Evolutionary conservation across 202 grass and related monocot genomes (phyloP), one percentile per base, ranked within the genome.

Genomic region (Setaria viridis): DNA sequence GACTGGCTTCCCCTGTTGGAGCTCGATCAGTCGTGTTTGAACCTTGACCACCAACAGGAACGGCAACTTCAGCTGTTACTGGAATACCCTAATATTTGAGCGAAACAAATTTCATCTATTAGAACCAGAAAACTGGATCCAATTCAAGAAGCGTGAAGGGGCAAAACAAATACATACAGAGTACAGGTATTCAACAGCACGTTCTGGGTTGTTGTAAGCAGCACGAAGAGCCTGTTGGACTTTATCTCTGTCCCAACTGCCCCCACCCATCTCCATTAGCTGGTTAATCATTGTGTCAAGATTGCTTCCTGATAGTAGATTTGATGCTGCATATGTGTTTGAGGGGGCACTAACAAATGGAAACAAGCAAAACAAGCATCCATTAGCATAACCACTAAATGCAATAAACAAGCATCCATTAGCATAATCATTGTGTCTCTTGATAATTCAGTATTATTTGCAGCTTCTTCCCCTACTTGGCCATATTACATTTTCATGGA

Each of bases 211-310:
- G 84, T 99, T 99, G 84, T 99, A 99, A 71, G 97, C 93, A 2
- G 97, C 93, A 74, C 87, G 90, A 66, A 99, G 93, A 71, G 97
- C 97, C 30, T 79, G 89, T 60, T 91, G 76, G 74, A 99, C 87
- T 74, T 85, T 90, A 74, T 96, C 90, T 90, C 74, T 94, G 67
- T 99, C 97, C 97, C 97, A 99, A 74, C 87, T 96, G 51, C 97
- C 97, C 77, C 93, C 93, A 67, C 97, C 97, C 97, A 99, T 96
- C 64, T 99, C 97, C 90, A 96, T 93, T 82, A 99, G 83, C 81
- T 93, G 97, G 77, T 79, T 91, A 89, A 96, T 86, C 70, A 86
- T 79, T 70, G 85, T 88, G 20, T 96, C 97, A 42, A 94, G 17
- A 74, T 90, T 92, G 88, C 59, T 88, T 77, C 86, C 90, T 1